These are phyloP conservation scores for Volvox africanus DNA, from an alignment of 139 green algal genomes.

Conservation along the genomic window DNA sequence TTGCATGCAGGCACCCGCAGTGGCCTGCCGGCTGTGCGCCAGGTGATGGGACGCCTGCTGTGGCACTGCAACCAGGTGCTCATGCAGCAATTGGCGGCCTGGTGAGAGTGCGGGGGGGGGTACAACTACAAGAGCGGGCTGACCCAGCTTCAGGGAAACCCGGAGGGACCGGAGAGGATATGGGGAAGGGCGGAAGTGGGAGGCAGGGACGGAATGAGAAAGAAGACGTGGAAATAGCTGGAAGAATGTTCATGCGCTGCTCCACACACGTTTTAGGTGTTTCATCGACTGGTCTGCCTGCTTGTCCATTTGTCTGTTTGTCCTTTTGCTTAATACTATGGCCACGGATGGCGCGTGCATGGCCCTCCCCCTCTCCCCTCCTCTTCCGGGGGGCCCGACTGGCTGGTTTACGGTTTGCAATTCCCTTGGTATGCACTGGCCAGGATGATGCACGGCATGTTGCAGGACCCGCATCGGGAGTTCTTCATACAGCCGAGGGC, in stretches of 20 bases:
- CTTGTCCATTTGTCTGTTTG: neutral
- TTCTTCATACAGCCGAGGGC: conserved; percentile 85
- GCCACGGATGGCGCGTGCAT: too few relatives aligned
- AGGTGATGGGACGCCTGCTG: conserved; percentile 77
- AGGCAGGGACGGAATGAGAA: neutral
- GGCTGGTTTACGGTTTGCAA: too few relatives aligned
- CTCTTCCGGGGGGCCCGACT: neutral
- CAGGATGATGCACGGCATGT: conserved; percentile 89
- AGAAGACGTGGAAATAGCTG: neutral
- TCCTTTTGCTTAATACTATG: too few relatives aligned
- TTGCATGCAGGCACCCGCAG: conserved; percentile 63
- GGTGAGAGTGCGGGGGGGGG: conserved; percentile 57
- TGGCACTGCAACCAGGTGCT: conserved; percentile 93
- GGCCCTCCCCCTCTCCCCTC: neutral
- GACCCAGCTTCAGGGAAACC: neutral
- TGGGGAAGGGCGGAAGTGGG: too few relatives aligned
- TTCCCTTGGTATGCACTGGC: conserved; percentile 1
- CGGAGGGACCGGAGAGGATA: neutral
- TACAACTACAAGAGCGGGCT: neutral
- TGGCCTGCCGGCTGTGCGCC: conserved; percentile 82
- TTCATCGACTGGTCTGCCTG: too few relatives aligned
- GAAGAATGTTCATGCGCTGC: neutral
- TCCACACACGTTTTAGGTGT: neutral
- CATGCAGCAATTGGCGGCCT: conserved; percentile 87
- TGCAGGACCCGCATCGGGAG: conserved; percentile 79